Conservation (phyloP, 768 basidiomycete genomes). For the Mycena chlorophos region DNA sequence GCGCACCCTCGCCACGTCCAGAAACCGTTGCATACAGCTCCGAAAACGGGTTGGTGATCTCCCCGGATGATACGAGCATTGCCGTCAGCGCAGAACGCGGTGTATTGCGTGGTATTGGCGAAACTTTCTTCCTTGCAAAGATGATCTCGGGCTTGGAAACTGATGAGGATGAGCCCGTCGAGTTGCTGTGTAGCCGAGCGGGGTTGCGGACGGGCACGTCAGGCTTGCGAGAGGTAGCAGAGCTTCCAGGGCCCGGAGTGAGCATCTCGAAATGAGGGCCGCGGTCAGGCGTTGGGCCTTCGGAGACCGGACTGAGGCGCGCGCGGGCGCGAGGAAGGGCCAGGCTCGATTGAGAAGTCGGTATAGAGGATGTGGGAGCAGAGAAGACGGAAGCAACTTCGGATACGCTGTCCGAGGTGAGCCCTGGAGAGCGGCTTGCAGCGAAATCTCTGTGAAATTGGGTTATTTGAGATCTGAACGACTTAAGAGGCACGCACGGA, state of each 20-base stretch:
- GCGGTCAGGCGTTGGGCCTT: conserved; percentile 41
- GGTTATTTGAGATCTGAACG: not conserved
- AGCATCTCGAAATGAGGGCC: conserved; percentile 59
- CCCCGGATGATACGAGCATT: conserved; percentile 68
- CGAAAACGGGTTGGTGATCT: conserved; percentile 80
- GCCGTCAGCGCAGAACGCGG: conserved; percentile 68
- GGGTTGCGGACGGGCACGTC: conserved; percentile 22
- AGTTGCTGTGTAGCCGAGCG: conserved; percentile 12
- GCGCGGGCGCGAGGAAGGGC: conserved; percentile 38
- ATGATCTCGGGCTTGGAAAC: conserved; percentile 31
- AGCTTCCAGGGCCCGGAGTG: conserved; percentile 38
- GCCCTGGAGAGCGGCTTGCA: conserved; percentile 49
- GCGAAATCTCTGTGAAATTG: conserved; percentile 60
- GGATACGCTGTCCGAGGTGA: conserved; percentile 61
- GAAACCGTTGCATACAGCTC: conserved; percentile 86
- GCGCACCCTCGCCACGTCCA: conserved; percentile 66
- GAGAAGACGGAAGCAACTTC: conserved; percentile 64
- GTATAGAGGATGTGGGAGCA: conserved; percentile 53
- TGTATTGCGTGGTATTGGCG: conserved; percentile 35
- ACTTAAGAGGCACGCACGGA: conserved; percentile 50
- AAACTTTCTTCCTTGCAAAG: conserved; percentile 56
- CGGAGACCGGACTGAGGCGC: conserved; percentile 65
- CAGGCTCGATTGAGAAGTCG: conserved; percentile 39
- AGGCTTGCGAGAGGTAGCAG: conserved; percentile 22
- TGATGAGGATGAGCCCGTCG: conserved; percentile 20